phyloP scores from a whole-genome alignment of 1,284 basidiomycete genomes.

The Leccinum fallax region DNA sequence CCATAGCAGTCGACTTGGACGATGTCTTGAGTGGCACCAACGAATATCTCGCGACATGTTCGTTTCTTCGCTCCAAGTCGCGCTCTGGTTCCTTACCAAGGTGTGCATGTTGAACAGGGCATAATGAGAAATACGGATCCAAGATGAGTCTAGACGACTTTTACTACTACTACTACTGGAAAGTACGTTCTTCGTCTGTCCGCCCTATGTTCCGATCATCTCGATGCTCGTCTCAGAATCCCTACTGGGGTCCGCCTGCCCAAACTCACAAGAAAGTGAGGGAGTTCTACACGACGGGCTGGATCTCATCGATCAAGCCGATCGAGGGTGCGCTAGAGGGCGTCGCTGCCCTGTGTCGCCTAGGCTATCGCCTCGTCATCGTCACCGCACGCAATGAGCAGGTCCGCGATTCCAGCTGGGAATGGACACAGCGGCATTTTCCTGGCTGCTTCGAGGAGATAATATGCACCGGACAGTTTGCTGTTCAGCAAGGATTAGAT shows the following conservation, averaged over 20 bases:
- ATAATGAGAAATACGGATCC: conserved; percentile 67
- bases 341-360: conserved; percentile 52
- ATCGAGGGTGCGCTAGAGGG: conserved; percentile 70
- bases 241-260: conserved; percentile 68
- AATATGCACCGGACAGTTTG: conserved; percentile 79
- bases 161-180: conserved; percentile 45
- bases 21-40: conserved; percentile 80
- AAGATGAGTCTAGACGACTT: conserved; percentile 53
- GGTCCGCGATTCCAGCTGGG: conserved; percentile 60
- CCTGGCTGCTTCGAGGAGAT: conserved; percentile 69
- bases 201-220: conserved; percentile 51
- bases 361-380: conserved; percentile 72
- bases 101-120: conserved; percentile 49
- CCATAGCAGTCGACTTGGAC: conserved; percentile 77
- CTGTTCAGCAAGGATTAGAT: conserved; percentile 27
- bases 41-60: conserved; percentile 63
- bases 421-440: conserved; percentile 68
- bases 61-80: conserved; percentile 27
- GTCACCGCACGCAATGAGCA: conserved; percentile 72
- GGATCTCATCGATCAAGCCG: conserved; percentile 54
- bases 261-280: conserved; percentile 63
- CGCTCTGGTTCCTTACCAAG: background rate
- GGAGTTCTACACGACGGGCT: conserved; percentile 58
- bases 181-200: conserved; percentile 41
- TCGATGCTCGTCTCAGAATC: conserved; percentile 47